A percentile compares a stretch with the other conserved stretches of the same genome.
phyloP scores from a whole-genome alignment of 305 asterid species.

The Fraxinus sp. region DNA sequence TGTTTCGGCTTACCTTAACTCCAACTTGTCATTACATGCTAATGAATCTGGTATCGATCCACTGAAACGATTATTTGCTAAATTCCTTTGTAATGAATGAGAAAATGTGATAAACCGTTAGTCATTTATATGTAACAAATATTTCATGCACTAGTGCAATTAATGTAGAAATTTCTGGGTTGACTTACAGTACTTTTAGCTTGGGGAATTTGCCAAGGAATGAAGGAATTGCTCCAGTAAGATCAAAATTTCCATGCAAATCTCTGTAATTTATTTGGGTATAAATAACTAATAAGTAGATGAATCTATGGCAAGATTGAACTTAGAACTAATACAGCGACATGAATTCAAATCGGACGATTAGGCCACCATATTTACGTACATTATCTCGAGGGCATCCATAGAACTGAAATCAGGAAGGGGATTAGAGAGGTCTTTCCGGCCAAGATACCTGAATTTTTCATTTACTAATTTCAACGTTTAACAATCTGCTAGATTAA shows the following conservation, averaged over 20 bases:
- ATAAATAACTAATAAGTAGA: no score
- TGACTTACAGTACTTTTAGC: constrained; percentile 39
- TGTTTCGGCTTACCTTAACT: constrained; percentile 25
- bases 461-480: background rate
- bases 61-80: constrained; percentile 34
- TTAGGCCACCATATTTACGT: background rate
- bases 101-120: background rate
- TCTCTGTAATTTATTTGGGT: constrained; percentile 30
- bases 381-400: constrained; percentile 56
- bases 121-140: background rate
- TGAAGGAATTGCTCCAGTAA: constrained; percentile 41
- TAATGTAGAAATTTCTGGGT: background rate
- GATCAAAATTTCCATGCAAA: constrained; percentile 21
- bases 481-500: background rate
- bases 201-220: constrained; percentile 45
- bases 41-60: constrained; percentile 49
- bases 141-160: background rate
- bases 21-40: constrained; percentile 38
- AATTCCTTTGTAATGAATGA: constrained; percentile 29
- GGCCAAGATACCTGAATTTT: constrained; percentile 32
- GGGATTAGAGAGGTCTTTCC: constrained; percentile 1
- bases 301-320: no score
- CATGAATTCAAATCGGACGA: background rate
- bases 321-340: background rate
- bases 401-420: constrained; percentile 43